These are phyloP conservation scores for Alternaria rosae DNA, from an alignment of 2,329 filamentous ascomycete species.

Conservation along the genomic window DNA sequence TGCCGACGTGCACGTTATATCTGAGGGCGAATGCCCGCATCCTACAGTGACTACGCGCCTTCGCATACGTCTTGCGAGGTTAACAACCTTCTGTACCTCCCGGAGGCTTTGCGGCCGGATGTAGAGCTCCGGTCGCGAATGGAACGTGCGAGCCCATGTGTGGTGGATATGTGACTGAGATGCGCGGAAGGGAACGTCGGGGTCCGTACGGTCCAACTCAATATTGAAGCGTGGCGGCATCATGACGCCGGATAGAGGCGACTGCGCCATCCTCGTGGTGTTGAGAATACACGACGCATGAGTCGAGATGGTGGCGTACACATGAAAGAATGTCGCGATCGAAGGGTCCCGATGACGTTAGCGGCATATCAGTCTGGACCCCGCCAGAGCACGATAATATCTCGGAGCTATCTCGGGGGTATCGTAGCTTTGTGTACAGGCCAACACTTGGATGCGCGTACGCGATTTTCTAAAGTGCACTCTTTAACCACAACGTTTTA, in stretches of 20 bases:
- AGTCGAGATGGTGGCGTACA: conserved; percentile 4
- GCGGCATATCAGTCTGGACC: not conserved
- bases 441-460: not conserved
- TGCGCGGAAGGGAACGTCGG: conserved; percentile 78
- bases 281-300: conserved; percentile 6
- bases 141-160: conserved; percentile 95
- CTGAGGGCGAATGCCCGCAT: conserved; percentile 89
- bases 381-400: not conserved
- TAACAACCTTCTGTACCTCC: conserved; percentile 85
- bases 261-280: conserved; percentile 32
- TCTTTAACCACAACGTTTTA: not conserved
- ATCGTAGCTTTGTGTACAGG: not conserved
- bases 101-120: conserved; percentile 79
- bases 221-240: conserved; percentile 54
- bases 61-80: conserved; percentile 79
- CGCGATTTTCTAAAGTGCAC: accelerated
- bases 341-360: conserved; percentile 15
- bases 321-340: conserved; percentile 4
- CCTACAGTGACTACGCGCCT: conserved; percentile 86
- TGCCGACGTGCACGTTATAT: conserved; percentile 88
- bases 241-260: conserved; percentile 31
- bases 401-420: not conserved
- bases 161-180: conserved; percentile 76
- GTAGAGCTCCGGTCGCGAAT: conserved; percentile 87
- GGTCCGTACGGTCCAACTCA: conserved; percentile 66